These are phyloP conservation scores for Taphrina communis DNA, from an alignment of 1,139 yeast species.

Conservation along the genomic window DNA sequence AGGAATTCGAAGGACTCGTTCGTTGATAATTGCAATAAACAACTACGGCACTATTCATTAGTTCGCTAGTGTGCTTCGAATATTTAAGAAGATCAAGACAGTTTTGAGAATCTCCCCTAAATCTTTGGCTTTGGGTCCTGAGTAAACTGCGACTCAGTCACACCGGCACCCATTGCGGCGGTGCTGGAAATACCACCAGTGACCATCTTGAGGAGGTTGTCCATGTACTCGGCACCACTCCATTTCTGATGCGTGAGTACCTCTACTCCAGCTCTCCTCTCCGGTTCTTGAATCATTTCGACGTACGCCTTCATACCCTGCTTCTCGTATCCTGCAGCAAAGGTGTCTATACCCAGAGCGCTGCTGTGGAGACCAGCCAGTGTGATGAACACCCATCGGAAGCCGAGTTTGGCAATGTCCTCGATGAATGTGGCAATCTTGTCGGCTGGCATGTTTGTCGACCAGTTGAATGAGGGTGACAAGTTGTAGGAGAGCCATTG, in stretches of 20 bases:
- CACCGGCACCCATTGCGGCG: constrained; percentile 99
- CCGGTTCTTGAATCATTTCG: constrained; percentile 80
- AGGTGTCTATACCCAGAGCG: constrained; percentile 87
- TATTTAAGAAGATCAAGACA: too few relatives aligned
- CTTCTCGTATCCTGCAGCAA: constrained; percentile 76
- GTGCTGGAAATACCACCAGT: constrained; percentile 96
- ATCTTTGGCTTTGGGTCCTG: constrained; percentile 28
- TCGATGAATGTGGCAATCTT: constrained; percentile 79
- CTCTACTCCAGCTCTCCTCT: constrained; percentile 87
- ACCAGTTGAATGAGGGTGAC: constrained; percentile 98
- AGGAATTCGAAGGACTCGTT: too few relatives aligned
- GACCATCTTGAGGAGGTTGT: constrained; percentile 83
- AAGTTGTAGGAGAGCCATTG: constrained; percentile 96
- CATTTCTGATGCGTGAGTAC: constrained; percentile 98
- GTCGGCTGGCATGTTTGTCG: constrained; percentile 75
- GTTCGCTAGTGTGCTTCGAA: too few relatives aligned
- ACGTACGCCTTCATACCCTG: constrained; percentile 97
- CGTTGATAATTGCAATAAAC: too few relatives aligned
- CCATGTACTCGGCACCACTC: constrained; percentile 99
- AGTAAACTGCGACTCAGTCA: constrained; percentile 60
- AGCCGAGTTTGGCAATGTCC: constrained; percentile 86
- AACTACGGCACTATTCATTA: too few relatives aligned
- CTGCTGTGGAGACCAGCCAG: constrained; percentile 97
- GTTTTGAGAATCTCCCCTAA: not conserved
- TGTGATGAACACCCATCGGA: constrained; percentile 97